Evolutionary conservation across 345 rosid genomes (phyloP).

Genomic region (Microcos paniculata): DNA sequence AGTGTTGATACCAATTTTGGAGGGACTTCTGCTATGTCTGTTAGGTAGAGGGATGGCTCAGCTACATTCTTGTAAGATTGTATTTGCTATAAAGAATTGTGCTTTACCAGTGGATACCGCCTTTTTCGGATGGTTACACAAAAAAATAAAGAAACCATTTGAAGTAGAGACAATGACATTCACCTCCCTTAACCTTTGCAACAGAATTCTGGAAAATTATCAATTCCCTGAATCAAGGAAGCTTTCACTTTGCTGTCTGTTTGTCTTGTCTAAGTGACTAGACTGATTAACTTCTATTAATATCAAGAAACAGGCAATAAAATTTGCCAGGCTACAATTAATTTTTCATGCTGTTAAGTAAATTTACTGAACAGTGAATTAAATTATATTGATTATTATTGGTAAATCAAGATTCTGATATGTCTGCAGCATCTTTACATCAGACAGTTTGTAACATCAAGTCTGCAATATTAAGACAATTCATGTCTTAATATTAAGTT

Average conservation of each 20-base stretch:
- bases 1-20: not conserved
- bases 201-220: no score
- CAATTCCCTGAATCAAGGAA: no score
- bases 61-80: not conserved
- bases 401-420: not conserved
- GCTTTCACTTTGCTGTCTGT: no score
- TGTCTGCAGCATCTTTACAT: not conserved
- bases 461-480: no score
- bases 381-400: no score
- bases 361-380: not conserved
- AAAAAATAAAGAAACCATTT: no score
- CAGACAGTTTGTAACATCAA: no score
- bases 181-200: not conserved
- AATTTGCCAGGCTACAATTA: not conserved
- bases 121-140: not conserved
- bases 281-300: not conserved
- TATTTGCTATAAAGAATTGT: not conserved
- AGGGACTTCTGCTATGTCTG: not conserved
- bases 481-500: no score
- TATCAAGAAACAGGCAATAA: not conserved
- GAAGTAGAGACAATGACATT: not conserved
- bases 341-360: not conserved
- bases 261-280: not conserved
- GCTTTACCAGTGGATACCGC: not conserved
- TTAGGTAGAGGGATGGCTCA: not conserved